A percentile compares a stretch with the other conserved stretches of the same genome.
Conservation (phyloP, 2,329 filamentous ascomycete genomes). For the Chrysoporthe austroafricana region DNA sequence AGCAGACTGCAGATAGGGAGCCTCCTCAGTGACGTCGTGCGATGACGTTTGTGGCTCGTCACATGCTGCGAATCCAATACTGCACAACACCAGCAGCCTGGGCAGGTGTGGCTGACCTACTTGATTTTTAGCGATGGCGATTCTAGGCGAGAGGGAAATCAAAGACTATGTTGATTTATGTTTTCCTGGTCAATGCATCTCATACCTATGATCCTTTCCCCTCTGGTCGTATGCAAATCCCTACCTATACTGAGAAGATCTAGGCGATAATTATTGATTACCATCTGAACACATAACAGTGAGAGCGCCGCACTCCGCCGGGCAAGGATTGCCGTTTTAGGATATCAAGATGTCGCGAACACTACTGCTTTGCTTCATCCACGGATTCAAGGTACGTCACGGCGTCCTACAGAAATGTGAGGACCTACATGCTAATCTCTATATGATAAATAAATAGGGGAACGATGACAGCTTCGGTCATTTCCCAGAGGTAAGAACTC, state of each 20-base stretch:
- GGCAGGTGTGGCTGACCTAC: conserved; percentile 27
- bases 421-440: background rate
- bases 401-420: background rate
- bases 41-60: conserved; percentile 15
- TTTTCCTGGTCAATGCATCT: background rate
- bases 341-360: conserved; percentile 50
- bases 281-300: background rate
- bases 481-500: conserved; percentile 58
- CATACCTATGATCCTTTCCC: background rate
- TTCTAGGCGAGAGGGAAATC: background rate
- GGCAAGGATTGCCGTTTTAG: background rate
- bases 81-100: background rate
- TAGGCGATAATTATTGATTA: background rate
- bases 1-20: background rate
- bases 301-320: background rate
- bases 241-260: background rate
- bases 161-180: background rate
- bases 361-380: conserved; percentile 72
- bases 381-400: conserved; percentile 68
- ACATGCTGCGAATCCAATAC: background rate
- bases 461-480: conserved; percentile 70
- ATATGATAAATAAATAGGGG: conserved; percentile 48
- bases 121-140: conserved; percentile 3
- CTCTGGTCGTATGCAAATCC: background rate
- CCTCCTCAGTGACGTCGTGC: conserved; percentile 2